These are phyloP conservation scores for Eucalyptus brandiana DNA, from an alignment of 345 rosid genomes.

Conservation along the genomic window DNA sequence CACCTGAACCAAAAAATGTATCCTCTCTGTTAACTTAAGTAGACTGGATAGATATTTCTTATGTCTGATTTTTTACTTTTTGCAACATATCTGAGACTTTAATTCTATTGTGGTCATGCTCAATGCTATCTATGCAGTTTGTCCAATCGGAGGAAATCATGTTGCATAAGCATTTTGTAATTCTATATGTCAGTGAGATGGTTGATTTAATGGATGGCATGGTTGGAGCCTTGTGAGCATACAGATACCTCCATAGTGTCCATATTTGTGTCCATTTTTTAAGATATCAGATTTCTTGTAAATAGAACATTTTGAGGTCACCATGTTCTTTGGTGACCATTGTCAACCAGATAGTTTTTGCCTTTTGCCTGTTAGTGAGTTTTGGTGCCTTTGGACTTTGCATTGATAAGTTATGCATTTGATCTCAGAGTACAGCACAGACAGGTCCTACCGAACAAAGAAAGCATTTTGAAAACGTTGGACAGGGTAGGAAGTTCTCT, in stretches of 20 bases:
- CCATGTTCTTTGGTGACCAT: background rate
- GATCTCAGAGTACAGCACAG: conserved; percentile 26
- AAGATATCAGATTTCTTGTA: background rate
- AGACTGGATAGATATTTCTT: background rate
- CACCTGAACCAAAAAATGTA: background rate
- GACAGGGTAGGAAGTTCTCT: background rate
- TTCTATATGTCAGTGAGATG: background rate
- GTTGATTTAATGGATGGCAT: background rate
- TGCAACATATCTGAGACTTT: background rate
- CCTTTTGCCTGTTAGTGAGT: background rate
- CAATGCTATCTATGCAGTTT: background rate
- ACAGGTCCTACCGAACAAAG: conserved; percentile 20
- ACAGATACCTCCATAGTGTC: background rate
- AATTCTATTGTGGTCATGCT: background rate
- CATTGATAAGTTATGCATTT: background rate
- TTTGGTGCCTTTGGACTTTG: background rate
- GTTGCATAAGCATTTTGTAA: background rate
- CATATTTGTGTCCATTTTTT: background rate
- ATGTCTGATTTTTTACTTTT: background rate
- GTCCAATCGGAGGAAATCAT: background rate
- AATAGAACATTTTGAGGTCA: background rate
- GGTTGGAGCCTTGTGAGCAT: background rate
- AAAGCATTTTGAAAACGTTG: conserved; percentile 17
- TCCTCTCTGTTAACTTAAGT: background rate
- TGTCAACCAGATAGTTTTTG: background rate